Evolutionary conservation across 2,329 filamentous ascomycete species (phyloP).

Genomic region (Fragosphaeria purpurea): DNA sequence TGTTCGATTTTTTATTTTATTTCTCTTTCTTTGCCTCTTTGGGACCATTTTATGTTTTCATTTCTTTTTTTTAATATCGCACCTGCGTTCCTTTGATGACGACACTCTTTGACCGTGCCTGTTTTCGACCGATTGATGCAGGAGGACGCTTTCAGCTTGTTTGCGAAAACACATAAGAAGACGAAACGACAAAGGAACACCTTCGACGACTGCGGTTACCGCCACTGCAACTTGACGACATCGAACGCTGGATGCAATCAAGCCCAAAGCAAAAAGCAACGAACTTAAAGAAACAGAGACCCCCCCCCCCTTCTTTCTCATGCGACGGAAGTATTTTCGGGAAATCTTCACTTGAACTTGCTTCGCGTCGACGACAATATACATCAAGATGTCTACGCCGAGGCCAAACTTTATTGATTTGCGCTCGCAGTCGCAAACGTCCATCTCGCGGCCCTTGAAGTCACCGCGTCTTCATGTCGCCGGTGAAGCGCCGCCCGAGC

Average conservation of each 20-base stretch:
- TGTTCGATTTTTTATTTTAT: neutral
- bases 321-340: too few species aligned
- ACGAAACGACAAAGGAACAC: neutral
- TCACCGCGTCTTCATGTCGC: slow-evolving; percentile 70
- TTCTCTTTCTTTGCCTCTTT: neutral
- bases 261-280: too few species aligned
- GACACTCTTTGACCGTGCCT: neutral
- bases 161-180: neutral
- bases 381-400: slow-evolving; percentile 35
- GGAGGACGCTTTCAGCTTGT: slow-evolving; percentile 5
- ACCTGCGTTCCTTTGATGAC: neutral
- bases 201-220: neutral
- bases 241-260: too few species aligned
- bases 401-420: slow-evolving; percentile 51
- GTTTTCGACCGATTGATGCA: slow-evolving; percentile 3
- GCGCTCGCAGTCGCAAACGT: slow-evolving; percentile 46
- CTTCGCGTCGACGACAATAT: too few species aligned
- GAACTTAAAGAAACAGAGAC: too few species aligned
- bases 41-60: neutral
- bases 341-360: too few species aligned
- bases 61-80: neutral
- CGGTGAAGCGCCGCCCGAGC: slow-evolving; percentile 74
- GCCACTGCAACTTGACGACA: too few species aligned
- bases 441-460: slow-evolving; percentile 45
- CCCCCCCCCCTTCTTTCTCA: too few species aligned